Evolutionary conservation across 495 filamentous ascomycete genomes (phyloP).

Genomic region (Penicillium roqueforti): DNA sequence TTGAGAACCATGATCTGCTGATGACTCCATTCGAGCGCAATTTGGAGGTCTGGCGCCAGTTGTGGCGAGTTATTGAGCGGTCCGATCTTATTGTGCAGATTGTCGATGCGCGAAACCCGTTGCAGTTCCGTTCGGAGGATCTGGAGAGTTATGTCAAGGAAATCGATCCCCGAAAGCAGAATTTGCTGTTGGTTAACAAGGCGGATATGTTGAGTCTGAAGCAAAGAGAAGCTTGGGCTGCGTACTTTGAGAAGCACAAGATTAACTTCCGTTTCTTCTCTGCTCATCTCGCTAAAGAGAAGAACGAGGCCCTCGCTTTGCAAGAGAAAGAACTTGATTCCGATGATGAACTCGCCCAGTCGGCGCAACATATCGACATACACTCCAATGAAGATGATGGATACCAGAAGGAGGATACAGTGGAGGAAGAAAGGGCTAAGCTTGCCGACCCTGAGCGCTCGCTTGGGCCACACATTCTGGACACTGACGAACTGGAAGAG

Average conservation of each 20-base stretch:
- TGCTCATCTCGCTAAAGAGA: constrained; percentile 82
- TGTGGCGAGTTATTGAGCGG: constrained; percentile 98
- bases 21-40: constrained; percentile 99
- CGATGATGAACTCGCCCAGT: constrained; percentile 42
- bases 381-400: constrained; percentile 35
- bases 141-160: constrained; percentile 92
- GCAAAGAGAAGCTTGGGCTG: constrained; percentile 82
- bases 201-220: constrained; percentile 96
- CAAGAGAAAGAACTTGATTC: constrained; percentile 40
- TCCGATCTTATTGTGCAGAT: constrained; percentile 97
- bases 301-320: constrained; percentile 63
- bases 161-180: constrained; percentile 81
- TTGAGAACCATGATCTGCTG: constrained; percentile 86
- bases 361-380: constrained; percentile 36
- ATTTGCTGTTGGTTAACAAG: constrained; percentile 94
- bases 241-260: constrained; percentile 73
- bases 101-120: constrained; percentile 92
- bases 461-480: constrained; percentile 73
- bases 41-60: constrained; percentile 94
- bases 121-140: constrained; percentile 92
- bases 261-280: constrained; percentile 97
- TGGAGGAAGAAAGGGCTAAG: constrained; percentile 19
- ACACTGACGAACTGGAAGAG: constrained; percentile 85
- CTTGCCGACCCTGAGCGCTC: constrained; percentile 26
- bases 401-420: constrained; percentile 22